A percentile compares a stretch with the other conserved stretches of the same genome.
Evolutionary conservation across 2,329 filamentous ascomycete genomes (phyloP).

Genomic region (Endoconidiophora laricicola): DNA sequence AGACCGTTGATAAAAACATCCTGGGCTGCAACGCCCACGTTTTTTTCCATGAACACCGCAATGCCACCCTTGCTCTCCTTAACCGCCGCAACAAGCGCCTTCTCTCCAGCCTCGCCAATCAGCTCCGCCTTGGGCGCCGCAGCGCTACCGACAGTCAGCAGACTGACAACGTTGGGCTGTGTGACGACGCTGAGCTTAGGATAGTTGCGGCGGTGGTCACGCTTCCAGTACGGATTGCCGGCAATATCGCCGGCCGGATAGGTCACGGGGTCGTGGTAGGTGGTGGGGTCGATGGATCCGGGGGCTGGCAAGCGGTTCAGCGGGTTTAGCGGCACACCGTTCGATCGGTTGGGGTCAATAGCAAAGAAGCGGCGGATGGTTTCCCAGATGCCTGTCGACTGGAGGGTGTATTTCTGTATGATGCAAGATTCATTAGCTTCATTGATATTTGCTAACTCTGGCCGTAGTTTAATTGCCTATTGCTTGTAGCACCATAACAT

Average conservation of each 20-base stretch:
- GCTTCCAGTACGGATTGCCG: slow-evolving; percentile 53
- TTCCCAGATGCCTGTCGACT: slow-evolving; percentile 81
- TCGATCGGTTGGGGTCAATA: slow-evolving; percentile 76
- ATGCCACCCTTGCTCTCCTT: slow-evolving; percentile 54
- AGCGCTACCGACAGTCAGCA: slow-evolving; percentile 72
- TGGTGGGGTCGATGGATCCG: slow-evolving; percentile 24
- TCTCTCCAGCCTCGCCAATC: slow-evolving; percentile 42
- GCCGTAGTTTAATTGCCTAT: slow-evolving; percentile 1
- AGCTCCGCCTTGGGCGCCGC: slow-evolving; percentile 68
- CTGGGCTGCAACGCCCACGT: slow-evolving; percentile 30
- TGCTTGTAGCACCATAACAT: background rate
- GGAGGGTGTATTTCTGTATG: slow-evolving; percentile 81
- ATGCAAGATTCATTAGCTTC: background rate
- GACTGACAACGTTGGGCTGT: slow-evolving; percentile 70
- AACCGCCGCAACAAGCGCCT: slow-evolving; percentile 58
- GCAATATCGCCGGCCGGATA: slow-evolving; percentile 29
- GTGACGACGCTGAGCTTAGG: slow-evolving; percentile 62
- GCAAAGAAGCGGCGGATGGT: slow-evolving; percentile 59
- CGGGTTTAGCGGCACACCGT: slow-evolving; percentile 81
- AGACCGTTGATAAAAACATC: slow-evolving; percentile 62
- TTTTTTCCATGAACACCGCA: slow-evolving; percentile 37
- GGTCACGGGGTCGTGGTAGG: slow-evolving; percentile 32
- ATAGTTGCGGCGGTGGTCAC: slow-evolving; percentile 70
- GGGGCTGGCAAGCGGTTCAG: slow-evolving; percentile 70
- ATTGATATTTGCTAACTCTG: slow-evolving; percentile 15